Evolutionary conservation across 2,329 filamentous ascomycete genomes (phyloP).

Genomic region (Sporothrix mexicana): DNA sequence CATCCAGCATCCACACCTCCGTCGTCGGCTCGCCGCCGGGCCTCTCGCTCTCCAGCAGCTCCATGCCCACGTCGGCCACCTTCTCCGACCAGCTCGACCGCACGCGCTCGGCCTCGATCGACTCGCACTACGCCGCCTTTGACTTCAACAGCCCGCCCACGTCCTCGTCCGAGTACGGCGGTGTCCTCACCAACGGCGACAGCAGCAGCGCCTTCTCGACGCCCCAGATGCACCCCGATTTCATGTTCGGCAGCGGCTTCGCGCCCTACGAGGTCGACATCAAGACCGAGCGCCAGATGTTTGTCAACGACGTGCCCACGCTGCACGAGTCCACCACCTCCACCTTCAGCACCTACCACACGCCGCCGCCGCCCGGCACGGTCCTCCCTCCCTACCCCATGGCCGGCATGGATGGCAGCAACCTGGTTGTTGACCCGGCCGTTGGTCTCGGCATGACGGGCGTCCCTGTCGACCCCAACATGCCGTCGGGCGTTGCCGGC

Average conservation of each 20-base stretch:
- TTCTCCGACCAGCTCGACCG: constrained; percentile 76
- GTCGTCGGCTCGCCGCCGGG: constrained; percentile 71
- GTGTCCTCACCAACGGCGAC: constrained; percentile 14
- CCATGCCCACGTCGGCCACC: constrained; percentile 78
- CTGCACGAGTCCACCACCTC: constrained; percentile 86
- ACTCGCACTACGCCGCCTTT: constrained; percentile 77
- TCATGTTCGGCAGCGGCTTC: constrained; percentile 61
- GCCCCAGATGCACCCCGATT: constrained; percentile 65
- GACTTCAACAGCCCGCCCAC: constrained; percentile 70
- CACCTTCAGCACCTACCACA: constrained; percentile 89
- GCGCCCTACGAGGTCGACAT: constrained; percentile 93
- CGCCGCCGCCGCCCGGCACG: constrained; percentile 73
- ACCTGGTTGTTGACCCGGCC: constrained; percentile 23
- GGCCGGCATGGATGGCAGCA: constrained; percentile 38
- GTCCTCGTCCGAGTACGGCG: constrained; percentile 52
- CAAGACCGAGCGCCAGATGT: constrained; percentile 94
- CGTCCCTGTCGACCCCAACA: constrained; percentile 4
- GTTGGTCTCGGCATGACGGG: constrained; percentile 29
- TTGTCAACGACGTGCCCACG: constrained; percentile 86
- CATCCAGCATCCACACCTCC: constrained; percentile 39
- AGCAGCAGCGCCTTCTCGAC: constrained; percentile 59
- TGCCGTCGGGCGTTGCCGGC: constrained; percentile 45
- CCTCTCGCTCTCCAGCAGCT: constrained; percentile 67
- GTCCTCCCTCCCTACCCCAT: constrained; percentile 66
- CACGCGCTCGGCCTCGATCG: constrained; percentile 77